phyloP scores from a whole-genome alignment of 2,329 filamentous ascomycete species.

The Verticillium klebahnii region DNA sequence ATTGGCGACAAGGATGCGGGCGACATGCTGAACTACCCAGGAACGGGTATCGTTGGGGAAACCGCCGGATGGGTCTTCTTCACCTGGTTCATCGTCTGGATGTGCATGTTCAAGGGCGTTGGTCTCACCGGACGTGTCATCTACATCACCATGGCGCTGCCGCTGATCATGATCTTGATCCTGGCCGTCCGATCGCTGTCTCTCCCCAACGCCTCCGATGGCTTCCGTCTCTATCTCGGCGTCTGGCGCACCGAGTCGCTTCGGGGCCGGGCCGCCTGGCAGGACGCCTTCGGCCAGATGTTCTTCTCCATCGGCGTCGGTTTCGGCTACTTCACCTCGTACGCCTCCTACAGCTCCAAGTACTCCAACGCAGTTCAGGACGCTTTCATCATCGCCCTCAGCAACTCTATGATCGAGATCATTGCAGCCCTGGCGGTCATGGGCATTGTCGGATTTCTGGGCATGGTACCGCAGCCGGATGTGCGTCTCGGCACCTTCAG shows the following conservation, averaged over 20 bases:
- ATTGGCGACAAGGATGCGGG: constrained; percentile 22
- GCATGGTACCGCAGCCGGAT: constrained; percentile 21
- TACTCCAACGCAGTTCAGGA: constrained; percentile 51
- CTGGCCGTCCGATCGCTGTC: constrained; percentile 45
- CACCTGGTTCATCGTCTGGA: constrained; percentile 52
- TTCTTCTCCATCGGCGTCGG: constrained; percentile 57
- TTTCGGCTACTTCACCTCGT: constrained; percentile 51
- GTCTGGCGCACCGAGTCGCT: constrained; percentile 39
- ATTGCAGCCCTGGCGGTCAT: constrained; percentile 37
- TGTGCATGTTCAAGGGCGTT: constrained; percentile 53
- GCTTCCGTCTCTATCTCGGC: constrained; percentile 35
- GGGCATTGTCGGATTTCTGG: constrained; percentile 43
- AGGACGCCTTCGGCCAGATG: constrained; percentile 45
- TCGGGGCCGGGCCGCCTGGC: constrained; percentile 43
- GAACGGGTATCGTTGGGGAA: constrained; percentile 41
- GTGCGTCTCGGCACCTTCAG: constrained; percentile 43
- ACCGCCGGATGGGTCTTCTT: constrained; percentile 50
- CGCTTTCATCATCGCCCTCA: constrained; percentile 46
- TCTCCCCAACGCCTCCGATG: constrained; percentile 44
- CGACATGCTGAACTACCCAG: constrained; percentile 35
- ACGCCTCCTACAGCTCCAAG: constrained; percentile 50
- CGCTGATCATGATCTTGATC: constrained; percentile 47
- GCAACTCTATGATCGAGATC: constrained; percentile 49
- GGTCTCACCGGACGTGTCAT: constrained; percentile 49
- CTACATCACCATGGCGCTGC: constrained; percentile 53